phyloP scores from a whole-genome alignment of 352 stramenopile genomes.

The Phytopythium montanum region DNA sequence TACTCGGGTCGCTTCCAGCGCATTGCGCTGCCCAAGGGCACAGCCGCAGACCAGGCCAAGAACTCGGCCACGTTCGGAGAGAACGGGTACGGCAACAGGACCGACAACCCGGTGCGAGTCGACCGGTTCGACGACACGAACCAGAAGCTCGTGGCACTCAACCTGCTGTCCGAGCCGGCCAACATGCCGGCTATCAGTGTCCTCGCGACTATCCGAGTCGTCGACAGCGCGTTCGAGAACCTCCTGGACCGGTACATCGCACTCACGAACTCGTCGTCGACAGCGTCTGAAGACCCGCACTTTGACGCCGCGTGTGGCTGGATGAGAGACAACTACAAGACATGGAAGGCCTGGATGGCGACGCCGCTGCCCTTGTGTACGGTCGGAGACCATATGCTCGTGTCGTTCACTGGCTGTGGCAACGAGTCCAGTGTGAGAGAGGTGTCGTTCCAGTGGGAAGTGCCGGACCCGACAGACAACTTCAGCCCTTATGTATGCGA shows the following conservation, averaged over 20 bases:
- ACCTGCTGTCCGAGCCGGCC: slow-evolving; percentile 6
- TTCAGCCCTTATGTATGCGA: slow-evolving; percentile 24
- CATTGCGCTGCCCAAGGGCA: slow-evolving; percentile 19
- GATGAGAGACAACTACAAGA: slow-evolving; percentile 20
- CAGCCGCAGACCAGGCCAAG: slow-evolving; percentile 6
- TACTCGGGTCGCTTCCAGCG: slow-evolving; percentile 18
- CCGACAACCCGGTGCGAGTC: slow-evolving; percentile 19
- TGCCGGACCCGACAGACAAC: slow-evolving; percentile 14
- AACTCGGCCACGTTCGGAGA: slow-evolving; percentile 21
- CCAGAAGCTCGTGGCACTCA: slow-evolving; percentile 26
- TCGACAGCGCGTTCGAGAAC: slow-evolving; percentile 10
- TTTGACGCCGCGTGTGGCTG: slow-evolving; percentile 25
- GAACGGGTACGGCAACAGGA: slow-evolving; percentile 17
- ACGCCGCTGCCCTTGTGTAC: slow-evolving; percentile 16
- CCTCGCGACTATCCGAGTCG: slow-evolving; percentile 7
- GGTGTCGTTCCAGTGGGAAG: slow-evolving; percentile 17
- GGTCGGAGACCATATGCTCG: slow-evolving; percentile 10
- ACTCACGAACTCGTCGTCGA: neutral
- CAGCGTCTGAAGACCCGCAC: slow-evolving; percentile 6
- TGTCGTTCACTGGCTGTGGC: slow-evolving; percentile 8
- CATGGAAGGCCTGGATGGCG: slow-evolving; percentile 23
- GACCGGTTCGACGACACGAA: slow-evolving; percentile 29
- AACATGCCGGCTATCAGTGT: neutral
- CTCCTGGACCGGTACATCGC: neutral
- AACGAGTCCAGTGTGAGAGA: neutral